phyloP scores from a whole-genome alignment of 352 stramenopile species.

The Elongisporangium anandrum region DNA sequence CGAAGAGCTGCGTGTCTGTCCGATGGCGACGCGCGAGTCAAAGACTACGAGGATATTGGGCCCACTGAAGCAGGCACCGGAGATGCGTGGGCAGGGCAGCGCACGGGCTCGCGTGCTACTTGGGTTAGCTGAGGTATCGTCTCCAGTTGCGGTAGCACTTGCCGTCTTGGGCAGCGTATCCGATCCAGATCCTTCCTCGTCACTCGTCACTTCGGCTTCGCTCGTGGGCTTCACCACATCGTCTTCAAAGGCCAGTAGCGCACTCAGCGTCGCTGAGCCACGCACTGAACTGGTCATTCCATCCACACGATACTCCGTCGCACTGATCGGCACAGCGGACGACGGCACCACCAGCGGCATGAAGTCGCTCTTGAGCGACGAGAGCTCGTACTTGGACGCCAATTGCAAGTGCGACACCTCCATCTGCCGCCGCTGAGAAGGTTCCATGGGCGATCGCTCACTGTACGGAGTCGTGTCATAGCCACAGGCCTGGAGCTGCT shows the following conservation, averaged over 20 bases:
- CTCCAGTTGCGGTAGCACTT: constrained; percentile 1
- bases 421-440: constrained; percentile 8
- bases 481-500: constrained; percentile 58
- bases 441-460: constrained; percentile 5
- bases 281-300: constrained; percentile 28
- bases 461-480: constrained; percentile 41
- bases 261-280: constrained; percentile 16
- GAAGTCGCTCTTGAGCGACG: constrained; percentile 68
- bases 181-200: constrained; percentile 9
- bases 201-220: constrained; percentile 1
- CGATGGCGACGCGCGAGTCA: constrained; percentile 77
- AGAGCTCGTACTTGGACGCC: constrained; percentile 65
- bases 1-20: constrained; percentile 45
- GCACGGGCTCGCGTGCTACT: constrained; percentile 13
- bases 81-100: constrained; percentile 75
- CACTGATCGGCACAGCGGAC: constrained; percentile 43
- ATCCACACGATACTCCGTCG: constrained; percentile 61
- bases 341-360: constrained; percentile 63
- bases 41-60: constrained; percentile 85
- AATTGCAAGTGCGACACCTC: constrained; percentile 30
- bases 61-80: constrained; percentile 73
- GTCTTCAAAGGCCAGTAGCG: constrained; percentile 63
- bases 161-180: neutral
- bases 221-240: constrained; percentile 48
- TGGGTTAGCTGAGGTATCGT: neutral